Base-by-base conservation (phyloP, 2,329 filamentous ascomycete species). In the Thelonectria olida region DNA sequence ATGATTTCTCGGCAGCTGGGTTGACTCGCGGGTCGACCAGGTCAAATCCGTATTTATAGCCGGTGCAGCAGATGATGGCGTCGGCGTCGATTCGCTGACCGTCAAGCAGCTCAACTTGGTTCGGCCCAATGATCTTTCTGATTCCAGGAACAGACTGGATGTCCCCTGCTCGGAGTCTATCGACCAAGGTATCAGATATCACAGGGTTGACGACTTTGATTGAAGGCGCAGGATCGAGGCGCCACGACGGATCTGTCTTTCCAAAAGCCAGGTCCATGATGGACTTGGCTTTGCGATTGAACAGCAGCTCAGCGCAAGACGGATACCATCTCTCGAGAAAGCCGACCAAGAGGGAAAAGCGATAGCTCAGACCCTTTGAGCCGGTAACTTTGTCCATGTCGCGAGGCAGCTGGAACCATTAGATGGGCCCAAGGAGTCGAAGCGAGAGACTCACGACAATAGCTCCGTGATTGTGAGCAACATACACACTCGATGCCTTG, bases 161-260 rank as follows among this genome's bases (percentile, higher is more conserved):
- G 20, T 73, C 74, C 1, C 76, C 76, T 44, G 77, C 73, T 19
- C 74, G 75, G 45, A 81, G 75, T 58, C 78, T 74, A 27, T 74
- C 63, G 19, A 74, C 65, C 8, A 75, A 39, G 2, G 67, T 71
- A 45, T 75, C 73, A 1, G 73, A 72, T 7, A 74, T 59, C 15
- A 75, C 67, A 2, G 73, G 70, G 25, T 68, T 66, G 2, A 67
- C 60, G 23, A 72, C 67, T 36, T 66, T 68, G n/a, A 73, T 57
- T 0, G 71, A 71, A 1, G 72, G 73, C 5, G 67, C 67, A 5
- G 72, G 70, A 3, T 64, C 59, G 5, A 78, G 54, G 4, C 65
- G 34, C 74, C 72, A 77, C 62, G 54, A 23, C 44, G 62, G 62
- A 67, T 74, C 62, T 15, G 50, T 42, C 5, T 63, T 25, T 13